Percentiles rank a stretch among this genome's conserved stretches.
These are phyloP conservation scores for Cutaneotrichosporon cavernicola DNA, from an alignment of 1,284 basidiomycete species.

Conservation along the genomic window DNA sequence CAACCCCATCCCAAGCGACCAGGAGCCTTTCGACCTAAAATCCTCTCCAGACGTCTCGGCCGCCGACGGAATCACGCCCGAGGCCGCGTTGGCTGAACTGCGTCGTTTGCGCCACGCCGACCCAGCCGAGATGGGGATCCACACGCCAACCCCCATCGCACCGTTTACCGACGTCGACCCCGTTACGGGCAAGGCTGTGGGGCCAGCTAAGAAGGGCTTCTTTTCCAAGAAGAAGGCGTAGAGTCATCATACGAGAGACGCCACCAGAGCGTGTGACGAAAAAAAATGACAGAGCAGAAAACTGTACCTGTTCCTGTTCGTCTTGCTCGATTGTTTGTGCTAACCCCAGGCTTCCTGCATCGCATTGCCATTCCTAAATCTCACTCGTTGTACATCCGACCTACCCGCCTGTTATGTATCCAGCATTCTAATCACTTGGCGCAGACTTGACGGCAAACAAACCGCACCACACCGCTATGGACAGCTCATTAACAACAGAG, in stretches of 20 bases:
- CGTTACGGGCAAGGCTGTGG: slow-evolving; percentile 8
- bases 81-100: slow-evolving; percentile 18
- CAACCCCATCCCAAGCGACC: slow-evolving; percentile 6
- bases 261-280: background rate
- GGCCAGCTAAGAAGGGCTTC: slow-evolving; percentile 1
- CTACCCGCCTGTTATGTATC: no score
- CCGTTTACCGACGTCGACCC: slow-evolving; percentile 18
- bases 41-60: slow-evolving; percentile 6
- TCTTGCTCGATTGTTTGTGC: no score
- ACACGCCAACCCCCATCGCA: slow-evolving; percentile 12
- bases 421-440: no score
- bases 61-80: slow-evolving; percentile 17
- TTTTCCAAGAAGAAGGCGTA: slow-evolving; percentile 7
- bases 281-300: background rate
- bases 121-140: slow-evolving; percentile 6
- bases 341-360: no score
- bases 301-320: no score
- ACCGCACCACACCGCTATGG: no score
- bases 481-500: no score
- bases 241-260: background rate
- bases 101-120: slow-evolving; percentile 6
- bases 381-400: no score
- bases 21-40: slow-evolving; percentile 20
- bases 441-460: no score
- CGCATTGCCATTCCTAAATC: no score